Evolutionary conservation across 495 filamentous ascomycete genomes (phyloP).

Genomic region (Daldinia childiae): DNA sequence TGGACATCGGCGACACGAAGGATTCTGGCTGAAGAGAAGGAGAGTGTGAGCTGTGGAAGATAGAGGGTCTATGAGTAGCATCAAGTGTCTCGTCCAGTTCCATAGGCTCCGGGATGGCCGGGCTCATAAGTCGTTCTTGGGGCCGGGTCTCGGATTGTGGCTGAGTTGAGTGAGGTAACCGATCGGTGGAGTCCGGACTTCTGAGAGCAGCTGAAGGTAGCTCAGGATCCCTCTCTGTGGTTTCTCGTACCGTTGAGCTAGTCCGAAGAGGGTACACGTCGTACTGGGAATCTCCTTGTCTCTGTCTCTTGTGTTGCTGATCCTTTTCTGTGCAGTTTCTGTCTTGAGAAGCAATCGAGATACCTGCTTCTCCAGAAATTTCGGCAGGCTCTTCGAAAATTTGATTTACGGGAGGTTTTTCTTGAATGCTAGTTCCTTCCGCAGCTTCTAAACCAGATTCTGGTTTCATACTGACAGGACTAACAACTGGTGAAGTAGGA

Average conservation of each 20-base stretch:
- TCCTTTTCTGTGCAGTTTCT: constrained; percentile 20
- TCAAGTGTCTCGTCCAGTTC: constrained; percentile 37
- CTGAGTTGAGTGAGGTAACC: constrained; percentile 48
- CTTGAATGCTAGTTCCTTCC: constrained; percentile 18
- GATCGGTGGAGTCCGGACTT: constrained; percentile 40
- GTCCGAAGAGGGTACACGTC: constrained; percentile 36
- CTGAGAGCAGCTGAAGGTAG: constrained; percentile 44
- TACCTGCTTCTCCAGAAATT: constrained; percentile 33
- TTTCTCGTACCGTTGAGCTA: constrained; percentile 44
- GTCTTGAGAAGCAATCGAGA: constrained; percentile 3
- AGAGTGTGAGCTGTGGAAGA: constrained; percentile 41
- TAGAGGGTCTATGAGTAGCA: constrained; percentile 30
- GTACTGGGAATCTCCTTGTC: constrained; percentile 41
- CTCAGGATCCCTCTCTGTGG: constrained; percentile 43
- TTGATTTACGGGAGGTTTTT: constrained; percentile 4
- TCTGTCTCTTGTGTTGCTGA: constrained; percentile 36
- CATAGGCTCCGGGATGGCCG: constrained; percentile 48
- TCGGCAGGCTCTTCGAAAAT: constrained; percentile 44
- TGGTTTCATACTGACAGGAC: constrained; percentile 34
- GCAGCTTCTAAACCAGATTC: constrained; percentile 21
- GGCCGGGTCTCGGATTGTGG: constrained; percentile 43
- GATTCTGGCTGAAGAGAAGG: constrained; percentile 44
- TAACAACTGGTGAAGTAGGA: constrained; percentile 24
- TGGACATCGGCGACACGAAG: constrained; percentile 54
- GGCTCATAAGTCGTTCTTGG: constrained; percentile 48